Evolutionary conservation across 805 yeast genomes (phyloP).

Genomic region (Peterozyma xylosa): DNA sequence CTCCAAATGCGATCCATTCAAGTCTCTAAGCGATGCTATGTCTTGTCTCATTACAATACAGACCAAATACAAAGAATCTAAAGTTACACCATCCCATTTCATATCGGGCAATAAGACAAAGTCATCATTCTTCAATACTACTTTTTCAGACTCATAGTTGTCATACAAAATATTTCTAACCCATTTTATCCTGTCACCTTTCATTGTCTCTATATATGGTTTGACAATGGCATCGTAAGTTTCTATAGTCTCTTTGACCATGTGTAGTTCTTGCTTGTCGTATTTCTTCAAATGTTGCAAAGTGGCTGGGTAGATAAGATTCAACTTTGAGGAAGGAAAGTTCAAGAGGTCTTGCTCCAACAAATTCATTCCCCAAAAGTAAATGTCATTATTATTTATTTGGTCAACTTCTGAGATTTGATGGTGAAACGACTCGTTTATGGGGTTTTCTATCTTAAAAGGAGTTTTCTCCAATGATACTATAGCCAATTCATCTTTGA

Average conservation of each 20-base stretch:
- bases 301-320: slow-evolving; percentile 84
- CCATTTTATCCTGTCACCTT: slow-evolving; percentile 80
- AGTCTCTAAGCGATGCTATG: slow-evolving; percentile 69
- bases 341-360: slow-evolving; percentile 36
- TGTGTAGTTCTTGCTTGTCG: slow-evolving; percentile 47
- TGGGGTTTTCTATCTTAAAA: slow-evolving; percentile 30
- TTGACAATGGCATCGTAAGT: slow-evolving; percentile 51
- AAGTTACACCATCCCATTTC: slow-evolving; percentile 84
- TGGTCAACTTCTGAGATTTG: slow-evolving; percentile 19
- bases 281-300: slow-evolving; percentile 76
- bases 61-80: slow-evolving; percentile 69
- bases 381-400: slow-evolving; percentile 73
- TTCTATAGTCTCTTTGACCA: slow-evolving; percentile 77
- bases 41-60: slow-evolving; percentile 67
- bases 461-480: slow-evolving; percentile 67
- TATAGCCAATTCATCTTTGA: slow-evolving; percentile 57
- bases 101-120: slow-evolving; percentile 85
- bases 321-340: slow-evolving; percentile 61
- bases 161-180: slow-evolving; percentile 75
- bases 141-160: slow-evolving; percentile 79
- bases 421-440: slow-evolving; percentile 9
- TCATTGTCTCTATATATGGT: slow-evolving; percentile 74
- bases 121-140: slow-evolving; percentile 61
- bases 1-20: slow-evolving; percentile 47
- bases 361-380: slow-evolving; percentile 68